These are phyloP conservation scores for Lumnitzera racemosa DNA, from an alignment of 345 rosid species.

Conservation along the genomic window DNA sequence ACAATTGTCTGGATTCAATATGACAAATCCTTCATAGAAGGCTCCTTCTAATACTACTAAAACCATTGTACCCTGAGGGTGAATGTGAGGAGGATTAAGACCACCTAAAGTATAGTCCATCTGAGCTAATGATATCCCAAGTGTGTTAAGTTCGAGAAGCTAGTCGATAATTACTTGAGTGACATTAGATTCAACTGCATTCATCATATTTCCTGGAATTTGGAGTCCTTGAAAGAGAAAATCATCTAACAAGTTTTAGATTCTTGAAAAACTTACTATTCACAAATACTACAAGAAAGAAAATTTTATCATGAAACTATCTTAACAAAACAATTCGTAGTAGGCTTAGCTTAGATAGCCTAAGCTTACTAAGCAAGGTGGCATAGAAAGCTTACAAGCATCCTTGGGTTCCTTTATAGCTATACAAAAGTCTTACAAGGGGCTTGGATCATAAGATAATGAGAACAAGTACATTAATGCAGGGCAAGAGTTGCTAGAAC, in stretches of 20 bases:
- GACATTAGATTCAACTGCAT: slow-evolving; percentile 14
- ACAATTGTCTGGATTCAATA: slow-evolving; percentile 12
- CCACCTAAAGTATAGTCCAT: slow-evolving; percentile 7
- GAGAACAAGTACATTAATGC: no score
- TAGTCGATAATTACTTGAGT: background rate
- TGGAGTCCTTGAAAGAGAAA: slow-evolving; percentile 6
- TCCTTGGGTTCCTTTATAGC: no score
- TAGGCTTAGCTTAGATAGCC: background rate
- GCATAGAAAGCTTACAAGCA: no score
- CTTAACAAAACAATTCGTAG: slow-evolving; percentile 16
- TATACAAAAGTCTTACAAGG: no score
- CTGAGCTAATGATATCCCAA: slow-evolving; percentile 12
- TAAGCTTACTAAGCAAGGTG: no score
- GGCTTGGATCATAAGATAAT: no score
- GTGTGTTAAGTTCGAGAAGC: slow-evolving; percentile 13
- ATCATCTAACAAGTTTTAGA: slow-evolving; percentile 9
- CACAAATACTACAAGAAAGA: slow-evolving; percentile 18
- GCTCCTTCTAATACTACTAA: slow-evolving; percentile 11
- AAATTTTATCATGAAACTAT: slow-evolving; percentile 6
- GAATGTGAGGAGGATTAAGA: slow-evolving; percentile 17
- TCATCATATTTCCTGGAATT: background rate
- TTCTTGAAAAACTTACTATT: slow-evolving; percentile 15
- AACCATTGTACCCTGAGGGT: slow-evolving; percentile 13
- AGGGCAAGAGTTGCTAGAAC: no score
- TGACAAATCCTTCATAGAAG: slow-evolving; percentile 12